Evolutionary conservation across 345 rosid species (phyloP), one percentile per base, ranked within the genome.

Genomic region (Alliaria petiolata): DNA sequence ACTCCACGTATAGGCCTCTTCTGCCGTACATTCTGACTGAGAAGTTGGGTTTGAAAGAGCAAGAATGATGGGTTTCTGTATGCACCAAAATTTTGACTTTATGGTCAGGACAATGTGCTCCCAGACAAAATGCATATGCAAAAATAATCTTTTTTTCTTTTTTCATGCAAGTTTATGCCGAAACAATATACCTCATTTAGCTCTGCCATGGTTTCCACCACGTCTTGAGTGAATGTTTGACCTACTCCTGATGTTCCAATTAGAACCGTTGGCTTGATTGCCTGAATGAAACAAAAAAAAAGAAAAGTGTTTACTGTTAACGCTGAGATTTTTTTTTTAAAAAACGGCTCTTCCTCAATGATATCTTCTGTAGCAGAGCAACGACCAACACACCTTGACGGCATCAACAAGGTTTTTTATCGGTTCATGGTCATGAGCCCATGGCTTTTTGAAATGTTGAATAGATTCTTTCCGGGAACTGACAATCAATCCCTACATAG

Each of bases 181-280:
- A 47, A 70, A 22, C 34, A 38, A 26, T n/a, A 38, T 76, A 90
- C 98, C 88, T 89, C 84, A 51, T 93, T 90, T 70, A 88, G 80
- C 63, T 87, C 42, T 36, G 98, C 85, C 98, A 93, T 89, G 67
- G 93, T 77, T 82, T 93, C 89, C 11, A 93, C 84, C 69, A 90
- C 97, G 40, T 90, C 93, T 84, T 82, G 83, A 38, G 96, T 93
- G 76, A 93, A 90, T 42, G 98, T 89, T 76, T 76, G 81, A 70
- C 98, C 98, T 51, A 83, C 90, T 66, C 98, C 98, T 9, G 98
- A 90, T 74, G 98, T 93, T 76, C 98, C 98, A 20, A 93, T 90
- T 78, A 93, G 64, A 64, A 90, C 88, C 14, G 97, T 93, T 38
- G 98, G 98, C 81, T 86, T 90, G 80, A 93, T 86, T 79, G 76